Evolutionary conservation across 2,329 filamentous ascomycete species (phyloP).

Genomic region (Geosmithia morbida): DNA sequence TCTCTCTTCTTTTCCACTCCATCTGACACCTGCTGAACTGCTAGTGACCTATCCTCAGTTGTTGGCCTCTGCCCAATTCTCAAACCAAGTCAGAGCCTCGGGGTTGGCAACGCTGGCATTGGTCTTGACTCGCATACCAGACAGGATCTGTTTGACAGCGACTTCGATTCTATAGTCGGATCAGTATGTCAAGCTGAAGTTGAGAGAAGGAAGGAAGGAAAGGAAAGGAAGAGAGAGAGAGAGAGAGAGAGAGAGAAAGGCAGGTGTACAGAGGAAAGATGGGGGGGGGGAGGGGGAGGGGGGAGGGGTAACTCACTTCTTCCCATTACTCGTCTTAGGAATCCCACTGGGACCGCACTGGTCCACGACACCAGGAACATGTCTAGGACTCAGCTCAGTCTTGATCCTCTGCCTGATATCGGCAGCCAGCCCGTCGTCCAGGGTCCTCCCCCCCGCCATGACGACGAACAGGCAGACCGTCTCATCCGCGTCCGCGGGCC

Average conservation of each 20-base stretch:
- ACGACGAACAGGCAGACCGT: slow-evolving; percentile 82
- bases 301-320: slow-evolving; percentile 87
- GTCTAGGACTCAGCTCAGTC: slow-evolving; percentile 69
- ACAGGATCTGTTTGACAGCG: slow-evolving; percentile 90
- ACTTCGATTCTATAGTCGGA: slow-evolving; percentile 60
- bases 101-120: slow-evolving; percentile 90
- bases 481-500: slow-evolving; percentile 61
- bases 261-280: too few relatives aligned
- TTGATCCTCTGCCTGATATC: slow-evolving; percentile 56
- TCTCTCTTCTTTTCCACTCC: too few relatives aligned
- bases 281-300: too few relatives aligned
- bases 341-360: slow-evolving; percentile 61
- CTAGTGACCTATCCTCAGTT: slow-evolving; percentile 17
- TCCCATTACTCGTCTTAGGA: slow-evolving; percentile 84
- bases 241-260: too few relatives aligned
- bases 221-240: too few relatives aligned
- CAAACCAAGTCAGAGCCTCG: slow-evolving; percentile 79
- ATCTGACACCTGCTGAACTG: background rate
- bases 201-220: too few relatives aligned
- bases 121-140: slow-evolving; percentile 72
- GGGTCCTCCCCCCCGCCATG: slow-evolving; percentile 43
- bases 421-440: slow-evolving; percentile 44
- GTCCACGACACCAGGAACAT: slow-evolving; percentile 75
- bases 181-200: too few relatives aligned
- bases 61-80: slow-evolving; percentile 52